Conservation (phyloP, 2,329 filamentous ascomycete genomes). For the Zymoseptoria ardabiliae region DNA sequence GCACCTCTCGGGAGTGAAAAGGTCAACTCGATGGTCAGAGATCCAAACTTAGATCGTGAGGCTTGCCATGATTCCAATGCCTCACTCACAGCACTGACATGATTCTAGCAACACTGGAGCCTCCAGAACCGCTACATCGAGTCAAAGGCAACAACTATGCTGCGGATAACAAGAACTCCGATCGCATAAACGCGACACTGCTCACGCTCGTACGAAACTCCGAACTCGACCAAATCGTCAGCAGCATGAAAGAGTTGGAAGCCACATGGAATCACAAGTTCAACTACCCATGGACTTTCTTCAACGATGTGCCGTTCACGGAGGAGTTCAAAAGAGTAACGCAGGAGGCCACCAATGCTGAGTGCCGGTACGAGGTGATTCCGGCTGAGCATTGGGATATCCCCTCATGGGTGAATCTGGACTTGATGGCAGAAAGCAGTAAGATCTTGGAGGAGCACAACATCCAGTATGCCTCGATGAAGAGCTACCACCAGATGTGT, state of each 20-base stretch:
- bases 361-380: slow-evolving; percentile 79
- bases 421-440: slow-evolving; percentile 77
- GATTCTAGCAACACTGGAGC: slow-evolving; percentile 58
- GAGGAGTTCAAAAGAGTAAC: slow-evolving; percentile 88
- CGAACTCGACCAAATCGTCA: slow-evolving; percentile 75
- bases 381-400: slow-evolving; percentile 93
- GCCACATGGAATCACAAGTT: slow-evolving; percentile 97
- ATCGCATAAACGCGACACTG: slow-evolving; percentile 87
- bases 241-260: slow-evolving; percentile 86
- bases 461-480: slow-evolving; percentile 82
- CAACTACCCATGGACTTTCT: slow-evolving; percentile 99
- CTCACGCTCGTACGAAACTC: slow-evolving; percentile 87
- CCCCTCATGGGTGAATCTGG: slow-evolving; percentile 84
- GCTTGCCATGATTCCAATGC: slow-evolving; percentile 6
- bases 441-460: slow-evolving; percentile 73
- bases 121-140: slow-evolving; percentile 66
- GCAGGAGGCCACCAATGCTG: slow-evolving; percentile 73
- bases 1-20: slow-evolving; percentile 29
- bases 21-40: slow-evolving; percentile 59
- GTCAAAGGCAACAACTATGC: slow-evolving; percentile 66
- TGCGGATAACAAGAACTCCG: slow-evolving; percentile 64
- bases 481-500: slow-evolving; percentile 98
- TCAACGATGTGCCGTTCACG: slow-evolving; percentile 91
- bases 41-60: slow-evolving; percentile 84
- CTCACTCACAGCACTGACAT: background rate